Evolutionary conservation across 2,329 filamentous ascomycete genomes (phyloP).

Genomic region (Fusarium tupiense): DNA sequence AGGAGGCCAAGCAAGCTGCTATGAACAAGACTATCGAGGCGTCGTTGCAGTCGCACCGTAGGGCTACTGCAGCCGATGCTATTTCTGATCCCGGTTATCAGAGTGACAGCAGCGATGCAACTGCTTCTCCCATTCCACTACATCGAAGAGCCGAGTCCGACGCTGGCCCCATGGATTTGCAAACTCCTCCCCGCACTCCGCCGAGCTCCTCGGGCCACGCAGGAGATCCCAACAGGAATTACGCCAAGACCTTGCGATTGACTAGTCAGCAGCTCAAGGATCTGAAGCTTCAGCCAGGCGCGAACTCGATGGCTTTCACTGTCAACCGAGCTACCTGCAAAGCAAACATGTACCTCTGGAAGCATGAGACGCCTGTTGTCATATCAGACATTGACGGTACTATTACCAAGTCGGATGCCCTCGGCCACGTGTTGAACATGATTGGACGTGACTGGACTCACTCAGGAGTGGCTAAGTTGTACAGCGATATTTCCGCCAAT

Average conservation of each 20-base stretch:
- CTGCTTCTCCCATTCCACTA: constrained; percentile 57
- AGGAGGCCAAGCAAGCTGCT: constrained; percentile 92
- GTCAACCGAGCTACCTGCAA: constrained; percentile 94
- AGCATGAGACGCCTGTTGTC: constrained; percentile 88
- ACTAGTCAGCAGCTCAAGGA: constrained; percentile 96
- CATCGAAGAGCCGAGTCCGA: constrained; percentile 77
- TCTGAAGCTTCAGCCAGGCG: constrained; percentile 82
- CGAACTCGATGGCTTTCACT: constrained; percentile 94
- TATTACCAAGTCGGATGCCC: constrained; percentile 95
- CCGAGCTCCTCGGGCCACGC: constrained; percentile 67
- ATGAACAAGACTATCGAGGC: constrained; percentile 70
- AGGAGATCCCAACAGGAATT: constrained; percentile 82
- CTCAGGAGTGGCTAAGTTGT: constrained; percentile 93
- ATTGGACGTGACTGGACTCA: constrained; percentile 99
- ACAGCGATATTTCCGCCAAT: constrained; percentile 93
- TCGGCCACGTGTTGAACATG: constrained; percentile 95
- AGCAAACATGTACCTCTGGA: constrained; percentile 95
- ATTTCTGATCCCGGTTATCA: constrained; percentile 95
- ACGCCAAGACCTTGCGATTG: constrained; percentile 93
- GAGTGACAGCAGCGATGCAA: constrained; percentile 80
- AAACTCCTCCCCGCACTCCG: constrained; percentile 76
- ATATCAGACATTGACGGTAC: constrained; percentile 99
- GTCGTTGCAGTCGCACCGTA: constrained; percentile 56
- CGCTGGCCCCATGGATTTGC: constrained; percentile 61
- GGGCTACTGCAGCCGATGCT: constrained; percentile 76